Evolutionary conservation across 352 stramenopile genomes (phyloP), one percentile per base, ranked within the genome.

Genomic region (Peronosclerospora sorghi): DNA sequence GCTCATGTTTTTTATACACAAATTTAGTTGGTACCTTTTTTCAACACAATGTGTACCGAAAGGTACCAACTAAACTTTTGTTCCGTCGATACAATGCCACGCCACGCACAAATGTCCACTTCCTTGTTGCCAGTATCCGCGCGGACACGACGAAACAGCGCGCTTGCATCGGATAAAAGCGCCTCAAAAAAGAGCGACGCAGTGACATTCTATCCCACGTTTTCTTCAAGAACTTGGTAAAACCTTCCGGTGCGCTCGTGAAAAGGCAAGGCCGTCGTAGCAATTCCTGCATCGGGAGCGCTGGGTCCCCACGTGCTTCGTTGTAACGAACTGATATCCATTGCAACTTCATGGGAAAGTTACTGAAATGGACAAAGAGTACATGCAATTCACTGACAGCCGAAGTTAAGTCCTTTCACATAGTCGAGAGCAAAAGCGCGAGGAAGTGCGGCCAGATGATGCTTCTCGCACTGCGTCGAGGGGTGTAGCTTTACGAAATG

Each of bases 31-130:
- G n/a, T n/a, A n/a, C n/a, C n/a, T n/a, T n/a, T n/a, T n/a, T n/a
- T n/a, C n/a, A n/a, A n/a, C n/a, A n/a, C n/a, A n/a, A n/a, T n/a
- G n/a, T n/a, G n/a, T n/a, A n/a, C n/a, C n/a, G n/a, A n/a, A n/a
- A n/a, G n/a, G n/a, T n/a, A n/a, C n/a, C n/a, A n/a, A n/a, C n/a
- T n/a, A n/a, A n/a, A n/a, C n/a, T n/a, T n/a, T n/a, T n/a, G n/a
- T n/a, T n/a, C n/a, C n/a, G n/a, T n/a, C 14, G 49, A 29, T 20
- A 47, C 44, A 26, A 43, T 53, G 5, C 8, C 43, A 19, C 65
- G 59, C 72, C 72, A 84, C 0, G 69, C 62, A 20, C 68, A 65
- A 37, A 84, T 74, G 29, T 82, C 68, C 8, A 84, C 68, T 14
- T 82, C 67, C 59, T 77, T 76, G 12, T 62, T 82, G 1, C 64